A percentile compares a stretch with the other conserved stretches of the same genome.
These are phyloP conservation scores for Beverwykella pulmonaria DNA, from an alignment of 495 filamentous ascomycete species.

Conservation along the genomic window DNA sequence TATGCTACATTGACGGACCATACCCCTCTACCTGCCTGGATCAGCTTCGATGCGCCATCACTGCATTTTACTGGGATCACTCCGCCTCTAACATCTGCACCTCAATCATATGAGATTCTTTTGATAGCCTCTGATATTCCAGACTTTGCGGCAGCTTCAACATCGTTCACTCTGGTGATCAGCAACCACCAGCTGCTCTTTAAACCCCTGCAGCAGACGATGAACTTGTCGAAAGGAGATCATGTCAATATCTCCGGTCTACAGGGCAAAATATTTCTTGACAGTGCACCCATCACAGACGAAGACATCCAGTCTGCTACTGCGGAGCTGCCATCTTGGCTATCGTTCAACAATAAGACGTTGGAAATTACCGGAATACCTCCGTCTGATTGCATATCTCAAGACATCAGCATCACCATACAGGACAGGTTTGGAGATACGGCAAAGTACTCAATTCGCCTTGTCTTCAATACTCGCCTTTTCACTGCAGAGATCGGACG, in stretches of 20 bases:
- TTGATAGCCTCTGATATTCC: slow-evolving; percentile 79
- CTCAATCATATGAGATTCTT: slow-evolving; percentile 72
- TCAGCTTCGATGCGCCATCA: slow-evolving; percentile 65
- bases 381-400: slow-evolving; percentile 56
- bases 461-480: slow-evolving; percentile 55
- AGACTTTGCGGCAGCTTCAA: slow-evolving; percentile 70
- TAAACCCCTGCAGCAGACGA: slow-evolving; percentile 20
- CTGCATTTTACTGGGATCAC: slow-evolving; percentile 76
- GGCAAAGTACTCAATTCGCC: slow-evolving; percentile 63
- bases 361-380: slow-evolving; percentile 67
- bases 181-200: slow-evolving; percentile 55
- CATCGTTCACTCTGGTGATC: slow-evolving; percentile 69
- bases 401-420: slow-evolving; percentile 68
- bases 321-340: slow-evolving; percentile 66
- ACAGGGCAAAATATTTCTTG: slow-evolving; percentile 59
- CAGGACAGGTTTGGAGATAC: slow-evolving; percentile 65
- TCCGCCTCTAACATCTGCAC: slow-evolving; percentile 63
- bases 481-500: slow-evolving; percentile 50
- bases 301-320: slow-evolving; percentile 55
- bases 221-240: slow-evolving; percentile 46
- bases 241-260: slow-evolving; percentile 61
- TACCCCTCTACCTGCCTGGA: slow-evolving; percentile 85
- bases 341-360: slow-evolving; percentile 65
- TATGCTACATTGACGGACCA: slow-evolving; percentile 78
- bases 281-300: slow-evolving; percentile 56